Base-by-base conservation (phyloP, 1,284 basidiomycete species). In the Leccinum holopus region DNA sequence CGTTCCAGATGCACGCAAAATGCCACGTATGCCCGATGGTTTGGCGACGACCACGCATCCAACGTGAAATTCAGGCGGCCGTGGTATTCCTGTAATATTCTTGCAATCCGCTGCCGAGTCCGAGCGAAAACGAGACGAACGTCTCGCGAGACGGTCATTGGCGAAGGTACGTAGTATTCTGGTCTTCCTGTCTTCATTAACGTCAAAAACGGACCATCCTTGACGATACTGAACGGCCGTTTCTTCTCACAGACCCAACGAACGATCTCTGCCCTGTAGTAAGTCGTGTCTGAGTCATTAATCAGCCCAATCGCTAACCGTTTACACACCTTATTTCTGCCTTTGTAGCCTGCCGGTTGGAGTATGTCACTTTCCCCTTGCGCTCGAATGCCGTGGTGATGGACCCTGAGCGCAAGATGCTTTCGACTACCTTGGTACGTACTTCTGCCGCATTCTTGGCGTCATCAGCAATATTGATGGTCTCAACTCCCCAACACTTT, bases 241-340 rank as follows among this genome's bases (percentile, higher is more conserved):
- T 35, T 37, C 16, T 37, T 55, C 33, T 55, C 33, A 37, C 54
- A 55, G 32, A 37, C 54, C 32, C 54, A 55, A 37, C 12, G 11
- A 14, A 55, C 18, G 10, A 55, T 55, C 54, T 35, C 10, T 37
- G 18, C 54, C 18, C 54, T 55, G 53, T 35, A 35, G 33, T 37
- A 37, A 55, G 33, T 55, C 18, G 3, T 55, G 8, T 53, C 12
- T 14, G 25, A 52, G 49, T 16, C 14, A 32, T 32, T 53, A 9
- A 53, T 32, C 30, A 32, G 30, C 52, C 18, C 32, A 37, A 55
- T 35, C 18, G 21, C n/a, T 55, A 55, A 55, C 21, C 9, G 7
- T 37, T 55, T 55, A 55, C 12, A 25, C 18, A 55, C 54, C 54
- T 35, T 55, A 37, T 35, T 37, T 55, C 54, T 55, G 54, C 54